Base-by-base conservation (phyloP, 2,329 filamentous ascomycete species). In the Alternaria viburni region DNA sequence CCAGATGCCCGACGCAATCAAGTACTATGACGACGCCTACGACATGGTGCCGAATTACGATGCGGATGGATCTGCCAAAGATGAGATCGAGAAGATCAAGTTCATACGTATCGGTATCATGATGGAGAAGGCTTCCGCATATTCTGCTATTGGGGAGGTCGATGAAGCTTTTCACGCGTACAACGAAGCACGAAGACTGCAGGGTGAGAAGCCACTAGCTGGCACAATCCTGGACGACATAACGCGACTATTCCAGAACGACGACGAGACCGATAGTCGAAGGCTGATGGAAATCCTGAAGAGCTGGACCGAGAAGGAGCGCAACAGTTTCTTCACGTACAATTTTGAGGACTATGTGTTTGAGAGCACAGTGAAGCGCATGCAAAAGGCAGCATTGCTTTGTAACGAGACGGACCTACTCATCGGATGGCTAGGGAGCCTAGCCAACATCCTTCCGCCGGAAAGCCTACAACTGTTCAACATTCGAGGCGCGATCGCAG, bases 381-480 rank as follows among this genome's bases (percentile, higher is more conserved):
- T 32, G 56, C 46, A 51, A 43, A 52, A 6, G n/a, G 56, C 46
- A 17, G 56, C 56, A 7, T 17, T 45, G 1, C 9, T 58, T 13
- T 7, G 32, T 1, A 17, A 26, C 2, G n/a, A 58, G n/a, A 52
- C 56, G 0, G 36, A 45, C 5, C n/a, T 30, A 8, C 46, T 58
- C 25, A 23, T 58, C 5, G 30, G 26, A 3, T 58, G 56, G 56
- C 25, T 58, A 2, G 23, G 2, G 4, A 10, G 17, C 6, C 4
- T 52, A 8, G 36, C 46, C 5, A 32, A 23, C 2, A 58, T 17
- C 6, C 17, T 51, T 30, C 25, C 56, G 8, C 6, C 17, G 3
- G 9, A 58, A 13, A 58, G 56, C n/a, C 23, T 51, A 12, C 44
- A 51, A 3, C 6, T 58, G n/a, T 58, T 58, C 36, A 58, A 58